Percentiles rank a stretch among this genome's conserved stretches.
phyloP scores from a whole-genome alignment of 306 rosid genomes.

The Dryas drummondii region DNA sequence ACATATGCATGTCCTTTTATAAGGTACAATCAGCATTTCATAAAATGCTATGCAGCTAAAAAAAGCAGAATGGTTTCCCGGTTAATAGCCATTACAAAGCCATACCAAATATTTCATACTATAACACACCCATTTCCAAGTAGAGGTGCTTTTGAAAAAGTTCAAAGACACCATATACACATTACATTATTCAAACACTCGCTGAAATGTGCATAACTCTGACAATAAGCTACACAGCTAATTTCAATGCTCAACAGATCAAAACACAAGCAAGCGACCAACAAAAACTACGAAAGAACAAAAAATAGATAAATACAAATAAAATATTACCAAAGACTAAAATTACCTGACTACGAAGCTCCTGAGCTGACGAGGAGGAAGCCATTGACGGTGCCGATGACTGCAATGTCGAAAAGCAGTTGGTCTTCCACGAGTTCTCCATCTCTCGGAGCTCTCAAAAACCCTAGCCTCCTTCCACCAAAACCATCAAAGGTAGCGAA shows the following conservation, averaged over 20 bases:
- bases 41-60: background rate
- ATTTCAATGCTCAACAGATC: constrained; percentile 5
- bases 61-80: background rate
- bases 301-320: background rate
- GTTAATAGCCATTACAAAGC: background rate
- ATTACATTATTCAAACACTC: background rate
- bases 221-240: background rate
- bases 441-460: constrained; percentile 24
- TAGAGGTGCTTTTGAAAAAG: background rate
- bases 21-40: background rate
- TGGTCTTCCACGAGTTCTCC: constrained; percentile 38
- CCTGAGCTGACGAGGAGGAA: constrained; percentile 36
- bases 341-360: constrained; percentile 40
- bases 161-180: background rate
- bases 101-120: background rate
- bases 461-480: constrained; percentile 27
- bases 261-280: constrained; percentile 4
- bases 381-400: constrained; percentile 24
- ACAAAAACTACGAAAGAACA: background rate
- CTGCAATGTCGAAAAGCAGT: constrained; percentile 31
- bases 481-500: constrained; percentile 10
- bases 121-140: background rate
- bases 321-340: background rate
- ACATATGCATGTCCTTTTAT: background rate
- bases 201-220: background rate